Percentiles rank a stretch among this genome's conserved stretches.
Evolutionary conservation across 257 asterid genomes (phyloP).

Genomic region (Fraxinus cuspidata): DNA sequence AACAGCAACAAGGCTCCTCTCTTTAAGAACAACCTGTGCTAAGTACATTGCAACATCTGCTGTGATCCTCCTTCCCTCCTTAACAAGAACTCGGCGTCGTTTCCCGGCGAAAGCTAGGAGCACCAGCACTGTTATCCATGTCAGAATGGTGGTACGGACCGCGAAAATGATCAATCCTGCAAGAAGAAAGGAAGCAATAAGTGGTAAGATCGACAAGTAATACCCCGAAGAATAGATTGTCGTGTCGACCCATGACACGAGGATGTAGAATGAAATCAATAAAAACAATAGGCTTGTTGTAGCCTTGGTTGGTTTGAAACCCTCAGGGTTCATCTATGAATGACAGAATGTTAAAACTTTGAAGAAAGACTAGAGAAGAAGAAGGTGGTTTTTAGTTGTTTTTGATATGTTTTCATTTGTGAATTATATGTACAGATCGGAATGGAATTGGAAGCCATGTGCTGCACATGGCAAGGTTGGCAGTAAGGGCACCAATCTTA

Average conservation of each 20-base stretch:
- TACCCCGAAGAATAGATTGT: conserved; percentile 19
- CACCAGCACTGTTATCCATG: conserved; percentile 79
- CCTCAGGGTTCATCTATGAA: conserved; percentile 37
- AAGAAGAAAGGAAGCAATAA: conserved; percentile 29
- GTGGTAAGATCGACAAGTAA: conserved; percentile 24
- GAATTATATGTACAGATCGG: conserved; percentile 24
- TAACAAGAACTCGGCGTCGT: conserved; percentile 60
- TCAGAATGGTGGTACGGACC: conserved; percentile 56
- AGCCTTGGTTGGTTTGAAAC: conserved; percentile 34
- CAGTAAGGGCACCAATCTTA: conserved; percentile 44
- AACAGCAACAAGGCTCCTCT: conserved; percentile 50
- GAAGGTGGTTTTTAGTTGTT: neutral
- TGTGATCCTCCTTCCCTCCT: conserved; percentile 64
- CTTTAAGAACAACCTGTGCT: conserved; percentile 46
- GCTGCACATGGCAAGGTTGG: conserved; percentile 90
- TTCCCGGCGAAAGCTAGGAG: conserved; percentile 72
- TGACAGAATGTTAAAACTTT: conserved; percentile 18
- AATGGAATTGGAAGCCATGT: conserved; percentile 53
- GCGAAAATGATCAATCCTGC: conserved; percentile 45
- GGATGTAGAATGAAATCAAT: conserved; percentile 39
- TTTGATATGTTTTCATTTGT: conserved; percentile 17
- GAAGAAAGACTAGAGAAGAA: conserved; percentile 21
- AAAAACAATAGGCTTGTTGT: conserved; percentile 43
- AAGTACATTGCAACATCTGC: conserved; percentile 58
- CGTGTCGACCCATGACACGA: conserved; percentile 29